Percentiles rank a stretch among this genome's conserved stretches.
Conservation (phyloP, 192 early-diverging fungal genomes). For the Neocallimastix lanati region DNA sequence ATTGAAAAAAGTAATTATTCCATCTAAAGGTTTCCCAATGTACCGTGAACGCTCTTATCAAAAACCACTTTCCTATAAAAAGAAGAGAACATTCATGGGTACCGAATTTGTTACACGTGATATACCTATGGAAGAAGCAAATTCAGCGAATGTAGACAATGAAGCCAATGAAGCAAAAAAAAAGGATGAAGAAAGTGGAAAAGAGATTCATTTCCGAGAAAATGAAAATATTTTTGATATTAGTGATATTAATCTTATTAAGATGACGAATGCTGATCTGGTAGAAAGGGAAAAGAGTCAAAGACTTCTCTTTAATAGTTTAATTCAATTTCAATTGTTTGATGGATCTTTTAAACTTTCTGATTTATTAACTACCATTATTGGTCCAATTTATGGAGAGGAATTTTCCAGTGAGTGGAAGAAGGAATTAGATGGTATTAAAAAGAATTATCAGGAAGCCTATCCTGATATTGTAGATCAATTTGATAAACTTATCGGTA, state of each 20-base stretch:
- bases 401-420: not conserved
- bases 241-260: not conserved
- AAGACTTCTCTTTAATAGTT: not conserved
- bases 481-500: not conserved
- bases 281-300: not conserved
- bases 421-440: not conserved
- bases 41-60: conserved; percentile 16
- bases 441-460: not conserved
- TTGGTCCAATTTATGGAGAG: not conserved
- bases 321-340: not conserved
- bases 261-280: not conserved
- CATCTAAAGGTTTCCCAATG: not conserved
- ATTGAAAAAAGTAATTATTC: not conserved
- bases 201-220: not conserved
- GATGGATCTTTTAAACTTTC: not conserved
- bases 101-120: not conserved
- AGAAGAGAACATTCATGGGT: not conserved
- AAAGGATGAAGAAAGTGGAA: conserved; percentile 1
- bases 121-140: no score
- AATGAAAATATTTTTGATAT: not conserved
- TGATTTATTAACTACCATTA: not conserved
- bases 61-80: conserved; percentile 2
- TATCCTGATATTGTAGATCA: not conserved
- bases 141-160: conserved; percentile 6
- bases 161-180: not conserved